Evolutionary conservation across 176 grass and related monocot genomes (phyloP).

Genomic region (Oryza rufipogon): DNA sequence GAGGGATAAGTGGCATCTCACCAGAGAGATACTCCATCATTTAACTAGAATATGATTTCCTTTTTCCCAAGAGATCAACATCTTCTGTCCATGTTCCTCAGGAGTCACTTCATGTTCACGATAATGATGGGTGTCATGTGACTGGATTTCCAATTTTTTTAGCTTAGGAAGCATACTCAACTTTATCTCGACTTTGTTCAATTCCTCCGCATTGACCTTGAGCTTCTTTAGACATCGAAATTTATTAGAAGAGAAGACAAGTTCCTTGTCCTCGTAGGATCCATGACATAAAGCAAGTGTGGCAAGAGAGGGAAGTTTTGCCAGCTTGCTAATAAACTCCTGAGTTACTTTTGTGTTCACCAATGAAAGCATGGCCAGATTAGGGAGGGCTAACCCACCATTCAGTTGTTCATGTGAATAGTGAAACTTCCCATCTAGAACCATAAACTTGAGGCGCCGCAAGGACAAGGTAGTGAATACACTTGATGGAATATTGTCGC

Average conservation of each 20-base stretch:
- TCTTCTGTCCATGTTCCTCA: neutral
- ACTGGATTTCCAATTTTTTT: neutral
- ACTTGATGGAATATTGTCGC: neutral
- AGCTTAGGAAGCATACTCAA: neutral
- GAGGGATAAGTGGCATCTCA: no score
- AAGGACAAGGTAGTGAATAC: neutral
- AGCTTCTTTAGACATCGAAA: neutral
- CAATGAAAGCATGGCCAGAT: conserved; percentile 24
- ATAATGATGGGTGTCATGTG: neutral
- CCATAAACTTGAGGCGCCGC: neutral
- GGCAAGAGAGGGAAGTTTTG: neutral
- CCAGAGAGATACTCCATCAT: no score
- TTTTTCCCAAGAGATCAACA: neutral
- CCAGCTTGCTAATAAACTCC: conserved; percentile 24
- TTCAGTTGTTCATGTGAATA: no score
- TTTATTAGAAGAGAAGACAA: neutral
- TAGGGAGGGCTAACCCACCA: neutral
- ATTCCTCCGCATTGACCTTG: neutral
- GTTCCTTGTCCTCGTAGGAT: conserved; percentile 5
- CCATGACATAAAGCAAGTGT: neutral
- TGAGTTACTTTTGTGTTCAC: neutral
- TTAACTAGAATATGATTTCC: neutral
- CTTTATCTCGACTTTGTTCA: neutral
- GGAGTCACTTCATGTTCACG: neutral
- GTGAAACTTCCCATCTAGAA: neutral